Conservation (phyloP, 169 alveolate species). For the Plasmodium sp. region DNA sequence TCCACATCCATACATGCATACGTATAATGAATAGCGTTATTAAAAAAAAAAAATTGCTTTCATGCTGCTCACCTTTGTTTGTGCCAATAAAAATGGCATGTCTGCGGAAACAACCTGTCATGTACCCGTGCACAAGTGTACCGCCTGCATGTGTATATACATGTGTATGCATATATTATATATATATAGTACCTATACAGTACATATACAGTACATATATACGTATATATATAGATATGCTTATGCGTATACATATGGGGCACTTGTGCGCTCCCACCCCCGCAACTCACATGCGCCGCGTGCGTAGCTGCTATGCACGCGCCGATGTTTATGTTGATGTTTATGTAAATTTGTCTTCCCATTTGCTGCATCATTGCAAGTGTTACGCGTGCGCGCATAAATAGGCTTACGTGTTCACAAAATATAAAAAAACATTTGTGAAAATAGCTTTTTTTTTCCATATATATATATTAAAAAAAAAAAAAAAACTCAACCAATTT, state of each 20-base stretch:
- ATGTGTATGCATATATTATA: not conserved
- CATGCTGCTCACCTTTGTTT: not conserved
- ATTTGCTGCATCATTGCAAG: not conserved
- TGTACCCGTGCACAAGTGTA: not conserved
- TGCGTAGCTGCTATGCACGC: not conserved
- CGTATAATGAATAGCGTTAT: not conserved
- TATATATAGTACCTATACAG: not conserved
- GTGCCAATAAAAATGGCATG: not conserved
- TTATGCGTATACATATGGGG: not conserved
- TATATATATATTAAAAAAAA: not conserved
- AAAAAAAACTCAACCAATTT: not conserved
- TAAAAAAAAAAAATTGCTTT: not conserved
- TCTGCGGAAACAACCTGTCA: not conserved
- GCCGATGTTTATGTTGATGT: not conserved
- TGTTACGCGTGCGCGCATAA: not conserved
- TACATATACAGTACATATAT: not conserved
- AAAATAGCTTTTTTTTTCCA: not conserved
- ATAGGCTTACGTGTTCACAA: not conserved
- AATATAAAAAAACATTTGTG: not conserved
- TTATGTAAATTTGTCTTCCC: not conserved
- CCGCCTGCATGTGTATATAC: not conserved
- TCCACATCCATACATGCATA: not conserved
- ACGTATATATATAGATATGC: slow-evolving; percentile 6
- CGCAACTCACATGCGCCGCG: not conserved
- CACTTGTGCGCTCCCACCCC: not conserved